A percentile compares a stretch with the other conserved stretches of the same genome.
Conservation (phyloP, 2,329 filamentous ascomycete genomes). For the Microcyclospora pomicola region DNA sequence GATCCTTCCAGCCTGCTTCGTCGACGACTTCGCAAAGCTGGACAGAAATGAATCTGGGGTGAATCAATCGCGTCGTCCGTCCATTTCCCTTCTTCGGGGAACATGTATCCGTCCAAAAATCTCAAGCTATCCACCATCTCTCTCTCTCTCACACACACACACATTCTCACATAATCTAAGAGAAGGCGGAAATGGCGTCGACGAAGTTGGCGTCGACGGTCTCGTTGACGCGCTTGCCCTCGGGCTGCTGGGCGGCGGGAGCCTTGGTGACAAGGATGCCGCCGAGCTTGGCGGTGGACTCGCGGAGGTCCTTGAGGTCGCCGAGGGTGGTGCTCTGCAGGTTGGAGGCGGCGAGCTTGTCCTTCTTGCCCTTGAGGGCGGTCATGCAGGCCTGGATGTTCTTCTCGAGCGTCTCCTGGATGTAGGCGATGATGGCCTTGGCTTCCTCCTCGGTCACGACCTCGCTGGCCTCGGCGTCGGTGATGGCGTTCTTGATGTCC, state of each 20-base stretch:
- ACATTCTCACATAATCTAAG: no score
- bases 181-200: background rate
- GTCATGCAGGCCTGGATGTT: slow-evolving; percentile 5
- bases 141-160: background rate
- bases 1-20: no score
- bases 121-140: background rate
- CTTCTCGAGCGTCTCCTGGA: slow-evolving; percentile 12
- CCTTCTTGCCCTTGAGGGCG: slow-evolving; percentile 10
- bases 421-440: slow-evolving; percentile 7
- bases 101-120: no score
- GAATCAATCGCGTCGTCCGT: no score
- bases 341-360: slow-evolving; percentile 5
- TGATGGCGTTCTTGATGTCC: slow-evolving; percentile 10
- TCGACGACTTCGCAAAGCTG: no score
- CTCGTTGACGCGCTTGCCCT: background rate
- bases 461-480: slow-evolving; percentile 4
- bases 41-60: no score
- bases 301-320: slow-evolving; percentile 6
- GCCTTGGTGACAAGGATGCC: background rate
- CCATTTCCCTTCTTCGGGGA: no score
- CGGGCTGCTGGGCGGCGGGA: background rate
- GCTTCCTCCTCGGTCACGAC: slow-evolving; percentile 6
- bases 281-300: slow-evolving; percentile 6
- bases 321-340: slow-evolving; percentile 4
- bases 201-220: background rate